A percentile compares a stretch with the other conserved stretches of the same genome.
Conservation (phyloP, 768 basidiomycete genomes). For the Russula sp. region DNA sequence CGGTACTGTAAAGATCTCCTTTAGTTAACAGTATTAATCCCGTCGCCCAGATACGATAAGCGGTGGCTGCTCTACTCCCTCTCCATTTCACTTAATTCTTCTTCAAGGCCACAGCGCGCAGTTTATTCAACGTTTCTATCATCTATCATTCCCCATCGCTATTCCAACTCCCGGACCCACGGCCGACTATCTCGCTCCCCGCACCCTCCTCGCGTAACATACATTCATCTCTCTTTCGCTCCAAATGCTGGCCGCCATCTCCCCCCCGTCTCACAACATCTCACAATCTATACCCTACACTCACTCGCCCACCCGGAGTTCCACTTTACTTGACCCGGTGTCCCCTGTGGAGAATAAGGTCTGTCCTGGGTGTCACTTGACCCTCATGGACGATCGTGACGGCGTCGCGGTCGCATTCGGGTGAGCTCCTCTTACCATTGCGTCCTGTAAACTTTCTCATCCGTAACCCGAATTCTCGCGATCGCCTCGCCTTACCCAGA, state of each 20-base stretch:
- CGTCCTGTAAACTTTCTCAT: not conserved
- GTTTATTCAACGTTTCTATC: not conserved
- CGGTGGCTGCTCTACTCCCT: not conserved
- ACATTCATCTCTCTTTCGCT: not conserved
- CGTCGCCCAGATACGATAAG: not conserved
- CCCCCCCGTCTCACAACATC: slow-evolving; percentile 14
- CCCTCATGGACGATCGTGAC: slow-evolving; percentile 74
- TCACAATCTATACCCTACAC: slow-evolving; percentile 12
- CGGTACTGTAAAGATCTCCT: not conserved
- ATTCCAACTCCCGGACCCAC: not conserved
- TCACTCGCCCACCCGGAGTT: slow-evolving; percentile 1
- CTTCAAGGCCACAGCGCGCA: not conserved
- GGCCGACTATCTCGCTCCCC: not conserved
- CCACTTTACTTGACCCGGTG: slow-evolving; percentile 19
- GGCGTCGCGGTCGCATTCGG: slow-evolving; percentile 94
- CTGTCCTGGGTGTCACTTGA: slow-evolving; percentile 79
- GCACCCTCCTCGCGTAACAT: not conserved
- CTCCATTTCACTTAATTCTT: not conserved
- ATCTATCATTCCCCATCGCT: not conserved
- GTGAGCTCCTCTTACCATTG: slow-evolving; percentile 36
- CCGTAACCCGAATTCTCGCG: not conserved
- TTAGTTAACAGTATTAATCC: not conserved
- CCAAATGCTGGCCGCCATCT: slow-evolving; percentile 18
- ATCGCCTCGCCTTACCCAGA: slow-evolving; percentile 36
- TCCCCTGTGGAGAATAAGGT: slow-evolving; percentile 46